Evolutionary conservation across 140 eudicot species (phyloP), one percentile per base, ranked within the genome.

Genomic region (Senecio squalidus): DNA sequence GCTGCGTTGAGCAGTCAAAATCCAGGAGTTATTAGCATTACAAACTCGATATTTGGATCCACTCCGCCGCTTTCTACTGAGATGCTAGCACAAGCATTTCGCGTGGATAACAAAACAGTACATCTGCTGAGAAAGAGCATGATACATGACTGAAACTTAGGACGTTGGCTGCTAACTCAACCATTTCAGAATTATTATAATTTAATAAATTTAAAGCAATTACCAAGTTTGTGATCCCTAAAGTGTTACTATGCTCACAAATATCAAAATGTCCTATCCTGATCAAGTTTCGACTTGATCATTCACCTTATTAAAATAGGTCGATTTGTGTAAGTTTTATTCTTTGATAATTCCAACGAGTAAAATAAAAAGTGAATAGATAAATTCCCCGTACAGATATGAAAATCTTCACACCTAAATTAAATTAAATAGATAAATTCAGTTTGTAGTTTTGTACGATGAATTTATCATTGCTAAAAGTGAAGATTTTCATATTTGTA

Each of bases 1-100:
- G 75, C 80, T 36, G 80, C 75, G 5, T 39, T 74, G 43, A 74
- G 80, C 18, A 74, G 80, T 29, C 80, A 74, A 74, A 68, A 68
- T 47, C 80, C 76, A 0, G 80, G 80, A 16, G 71, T 62, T 2
- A 62, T 68, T 40, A 61, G 75, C 47, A 62, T 68, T 30, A 70
- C 80, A 43, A 68, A 74, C 66, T 9, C 72, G 18, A 70, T 74
- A 22, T 74, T 68, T 25, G 71, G 72, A 22, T 68, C 80, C 2
- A 74, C 39, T 46, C 71, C 62, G 3, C 71, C 75, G 5, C 46
- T 74, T 61, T 45, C 66, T 24, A 62, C 47, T 16, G 80, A 68
- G 22, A 9, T 74, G 54, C 56, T 74, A 14, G 43, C 71, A 11
- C 74, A 74, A 39, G 67, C 72, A 7, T 68, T 74, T 57, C 62